Evolutionary conservation across 2,329 filamentous ascomycete species (phyloP).

Genomic region (Domatiomyces catenatus): DNA sequence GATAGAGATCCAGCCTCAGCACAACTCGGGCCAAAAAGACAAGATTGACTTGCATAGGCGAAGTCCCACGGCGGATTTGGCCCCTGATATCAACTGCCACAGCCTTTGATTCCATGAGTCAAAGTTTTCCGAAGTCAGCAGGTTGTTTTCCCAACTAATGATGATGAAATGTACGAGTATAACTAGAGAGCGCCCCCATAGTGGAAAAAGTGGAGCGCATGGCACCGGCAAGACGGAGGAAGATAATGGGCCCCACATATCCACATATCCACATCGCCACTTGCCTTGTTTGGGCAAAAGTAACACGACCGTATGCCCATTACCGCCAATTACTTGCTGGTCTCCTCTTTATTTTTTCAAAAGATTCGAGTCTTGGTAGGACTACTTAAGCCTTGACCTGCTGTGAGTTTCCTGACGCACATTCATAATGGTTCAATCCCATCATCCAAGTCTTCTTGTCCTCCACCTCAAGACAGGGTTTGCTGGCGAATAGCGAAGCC

Average conservation of each 20-base stretch:
- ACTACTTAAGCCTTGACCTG: neutral
- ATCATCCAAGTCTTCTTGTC: neutral
- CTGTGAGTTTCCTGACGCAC: neutral
- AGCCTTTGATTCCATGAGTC: too few relatives aligned
- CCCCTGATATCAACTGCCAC: too few relatives aligned
- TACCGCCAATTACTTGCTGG: too few relatives aligned
- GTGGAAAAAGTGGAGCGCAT: neutral
- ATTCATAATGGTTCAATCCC: neutral
- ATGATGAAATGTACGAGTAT: too few relatives aligned
- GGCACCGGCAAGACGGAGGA: neutral
- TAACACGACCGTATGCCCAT: too few relatives aligned
- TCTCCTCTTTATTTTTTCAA: neutral
- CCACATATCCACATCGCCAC: neutral
- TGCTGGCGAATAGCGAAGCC: neutral
- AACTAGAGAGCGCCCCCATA: too few relatives aligned
- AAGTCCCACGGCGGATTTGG: too few relatives aligned
- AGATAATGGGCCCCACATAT: neutral
- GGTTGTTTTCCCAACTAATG: too few relatives aligned
- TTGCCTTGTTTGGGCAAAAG: neutral
- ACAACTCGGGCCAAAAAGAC: too few relatives aligned
- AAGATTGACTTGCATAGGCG: too few relatives aligned
- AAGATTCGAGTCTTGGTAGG: neutral
- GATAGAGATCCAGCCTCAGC: neutral
- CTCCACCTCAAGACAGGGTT: neutral
- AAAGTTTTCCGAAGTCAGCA: too few relatives aligned